Base-by-base conservation (phyloP, 1,284 basidiomycete genomes). In the Bjerkandera adusta region DNA sequence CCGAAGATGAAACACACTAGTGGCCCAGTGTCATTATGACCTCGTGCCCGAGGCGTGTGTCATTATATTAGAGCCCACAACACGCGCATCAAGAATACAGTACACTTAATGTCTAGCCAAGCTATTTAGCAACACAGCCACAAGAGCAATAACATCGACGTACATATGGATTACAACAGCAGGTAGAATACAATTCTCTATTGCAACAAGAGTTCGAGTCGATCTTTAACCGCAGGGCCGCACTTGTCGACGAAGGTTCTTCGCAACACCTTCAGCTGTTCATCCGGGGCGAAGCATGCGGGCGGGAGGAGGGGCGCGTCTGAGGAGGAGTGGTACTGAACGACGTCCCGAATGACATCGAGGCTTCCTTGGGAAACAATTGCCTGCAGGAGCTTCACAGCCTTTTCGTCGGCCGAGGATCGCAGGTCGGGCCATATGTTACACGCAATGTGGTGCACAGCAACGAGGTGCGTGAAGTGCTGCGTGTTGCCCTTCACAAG, bases 391-490 rank as follows among this genome's bases (percentile, higher is more conserved):
- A 88, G 57, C 57, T 73, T 79, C 51, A 56, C 65, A 11, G 75
- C 72, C 12, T 66, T 64, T 27, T 75, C 75, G 49, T 77, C 72
- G 11, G 39, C 54, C 20, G 25, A 41, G 2, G 18, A 34, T 5
- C 58, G 45, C 20, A 84, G 57, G 60, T 88, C 85, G 2, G 68
- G 70, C 91, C 91, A 94, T 32, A 93, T 78, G 52, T 75, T 81
- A 36, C 72, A 75, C 5, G 90, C 82, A 18, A 96, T 64, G 59
- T 97, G 93, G 61, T 94, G 90, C 3, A 88, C 57, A 0, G 90
- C 92, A 3, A 96, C 65, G 38, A 80, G 67, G 44, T 78, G 75
- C 51, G 92, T 59, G 61, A 96, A 87, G 0, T 77, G 85, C 3
- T 76, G 69, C 5, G 77, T 56, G 38, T 68, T 43, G 38, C 64